Evolutionary conservation across 345 rosid species (phyloP), one percentile per base, ranked within the genome.

Genomic region (Theobroma cacao): DNA sequence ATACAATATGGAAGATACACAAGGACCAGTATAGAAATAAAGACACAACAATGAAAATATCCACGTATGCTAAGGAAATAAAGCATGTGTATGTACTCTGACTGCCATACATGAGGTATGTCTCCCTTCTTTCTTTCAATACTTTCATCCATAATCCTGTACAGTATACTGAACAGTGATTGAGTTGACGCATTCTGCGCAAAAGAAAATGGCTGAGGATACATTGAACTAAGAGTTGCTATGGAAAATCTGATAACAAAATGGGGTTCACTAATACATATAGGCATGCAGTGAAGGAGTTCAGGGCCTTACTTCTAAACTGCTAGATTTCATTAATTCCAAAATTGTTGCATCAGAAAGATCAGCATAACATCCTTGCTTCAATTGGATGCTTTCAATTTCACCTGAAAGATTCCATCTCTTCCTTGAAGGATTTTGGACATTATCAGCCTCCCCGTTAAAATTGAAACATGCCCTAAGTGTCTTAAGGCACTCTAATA

Each of bases 131-230:
- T 89, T 78, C 87, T 91, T 83, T 87, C 91, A 59, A 86, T 72
- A 79, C 87, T 86, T 78, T 89, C 99, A 77, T 90, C 95, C 82
- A 96, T 82, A 81, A 94, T 87, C 82, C 75, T 82, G 68, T 86
- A 88, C 80, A 89, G 85, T 53, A 86, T 81, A 79, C 82, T 85
- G 83, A 92, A 94, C 74, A 96, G 90, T 67, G 88, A 84, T 80
- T 83, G 88, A 73, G 92, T 92, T 26, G 99, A 84, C 68, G 89
- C 89, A 80, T 85, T 90, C 98, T 94, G 93, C 80, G 69, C 76
- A 52, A 79, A 64, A 30, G 59, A 85, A 76, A 63, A 60, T 36
- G 68, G 78, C 82, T 60, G 56, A 55, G 77, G 68, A 36, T 59
- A 63, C 58, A 68, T 84, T 81, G 50, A 62, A 69, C 53, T 31